Base-by-base conservation (phyloP, 2,329 filamentous ascomycete species). In the Colletotrichum plurivorum region DNA sequence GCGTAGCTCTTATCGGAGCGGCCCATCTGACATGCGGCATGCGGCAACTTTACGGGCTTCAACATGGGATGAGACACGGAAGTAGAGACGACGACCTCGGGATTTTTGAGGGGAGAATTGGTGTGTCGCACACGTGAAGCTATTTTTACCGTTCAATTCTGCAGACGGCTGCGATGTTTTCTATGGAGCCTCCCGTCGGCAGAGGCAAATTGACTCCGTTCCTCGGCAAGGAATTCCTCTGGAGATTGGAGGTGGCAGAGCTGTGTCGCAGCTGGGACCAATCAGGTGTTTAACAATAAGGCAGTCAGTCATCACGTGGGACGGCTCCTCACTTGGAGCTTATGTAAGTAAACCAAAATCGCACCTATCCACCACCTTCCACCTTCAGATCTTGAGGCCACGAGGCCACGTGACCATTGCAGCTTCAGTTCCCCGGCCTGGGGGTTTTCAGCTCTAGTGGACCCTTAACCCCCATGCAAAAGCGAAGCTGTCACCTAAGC, bases 401-500 rank as follows among this genome's bases (percentile, higher is more conserved):
- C 10, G 4, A 27, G 60, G 43, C 10, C 60, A 69, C 55, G 20
- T 57, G 45, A 39, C 36, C 22, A 22, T 25, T 4, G 36, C 60
- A n/a, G 18, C 51, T n/a, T 41, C n/a, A 54, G 43, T 69, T 59
- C 31, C 48, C 53, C 64, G 53, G 57, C 45, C 53, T 52, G 46
- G 60, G 13, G 16, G 16, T 18, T 22, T 45, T 48, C 54, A 54
- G 39, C 31, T 36, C 31, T 36, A 48, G 55, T 20, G 61, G 62
- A 39, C 41, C 61, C 54, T n/a, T 54, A 41, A 27, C n/a, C 48
- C 31, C n/a, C 53, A 18, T 52, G 41, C 20, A 46, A 68, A 45
- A 13, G 62, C 45, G 66, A 69, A 66, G 67, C 62, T 66, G 67
- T 69, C 62, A 69, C 67, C 61, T 25, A 25, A 25, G 22, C 22